phyloP scores from a whole-genome alignment of 768 basidiomycete species.

The Lepiota venenata region DNA sequence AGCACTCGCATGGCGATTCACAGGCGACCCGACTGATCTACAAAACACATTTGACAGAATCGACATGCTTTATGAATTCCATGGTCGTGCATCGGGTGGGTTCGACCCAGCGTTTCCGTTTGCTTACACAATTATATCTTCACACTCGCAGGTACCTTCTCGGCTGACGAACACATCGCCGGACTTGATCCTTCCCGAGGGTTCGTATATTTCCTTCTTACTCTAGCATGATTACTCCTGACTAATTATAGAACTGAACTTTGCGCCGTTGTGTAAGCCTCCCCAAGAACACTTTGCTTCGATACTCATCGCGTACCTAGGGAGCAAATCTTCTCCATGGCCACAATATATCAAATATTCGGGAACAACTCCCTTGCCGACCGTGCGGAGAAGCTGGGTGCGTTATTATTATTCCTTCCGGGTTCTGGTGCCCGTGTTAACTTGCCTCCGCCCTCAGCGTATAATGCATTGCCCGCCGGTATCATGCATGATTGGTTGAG shows the following conservation, averaged over 20 bases:
- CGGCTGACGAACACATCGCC: conserved; percentile 38
- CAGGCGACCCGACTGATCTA: conserved; percentile 33
- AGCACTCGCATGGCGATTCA: conserved; percentile 39
- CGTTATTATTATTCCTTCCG: not conserved
- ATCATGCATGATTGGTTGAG: conserved; percentile 37
- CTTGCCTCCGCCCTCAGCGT: conserved; percentile 21
- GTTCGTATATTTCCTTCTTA: conserved; percentile 16
- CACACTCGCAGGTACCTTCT: conserved; percentile 29
- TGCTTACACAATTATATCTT: no score
- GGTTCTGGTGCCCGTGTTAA: not conserved
- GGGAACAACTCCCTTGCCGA: conserved; percentile 41
- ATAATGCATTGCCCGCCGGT: conserved; percentile 37
- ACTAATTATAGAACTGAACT: conserved; percentile 27
- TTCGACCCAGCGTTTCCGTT: not conserved
- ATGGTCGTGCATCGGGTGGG: conserved; percentile 34
- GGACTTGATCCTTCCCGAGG: conserved; percentile 40
- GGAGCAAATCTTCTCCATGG: conserved; percentile 41
- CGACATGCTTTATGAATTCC: conserved; percentile 34
- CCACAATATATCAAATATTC: conserved; percentile 37
- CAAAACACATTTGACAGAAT: conserved; percentile 36
- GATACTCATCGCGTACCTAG: conserved; percentile 16
- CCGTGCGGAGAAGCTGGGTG: conserved; percentile 35
- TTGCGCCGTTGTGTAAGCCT: conserved; percentile 37
- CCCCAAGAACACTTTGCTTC: not conserved
- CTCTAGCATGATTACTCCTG: not conserved